Conservation (phyloP, 139 green algal genomes). For the Choricystis sp. region DNA sequence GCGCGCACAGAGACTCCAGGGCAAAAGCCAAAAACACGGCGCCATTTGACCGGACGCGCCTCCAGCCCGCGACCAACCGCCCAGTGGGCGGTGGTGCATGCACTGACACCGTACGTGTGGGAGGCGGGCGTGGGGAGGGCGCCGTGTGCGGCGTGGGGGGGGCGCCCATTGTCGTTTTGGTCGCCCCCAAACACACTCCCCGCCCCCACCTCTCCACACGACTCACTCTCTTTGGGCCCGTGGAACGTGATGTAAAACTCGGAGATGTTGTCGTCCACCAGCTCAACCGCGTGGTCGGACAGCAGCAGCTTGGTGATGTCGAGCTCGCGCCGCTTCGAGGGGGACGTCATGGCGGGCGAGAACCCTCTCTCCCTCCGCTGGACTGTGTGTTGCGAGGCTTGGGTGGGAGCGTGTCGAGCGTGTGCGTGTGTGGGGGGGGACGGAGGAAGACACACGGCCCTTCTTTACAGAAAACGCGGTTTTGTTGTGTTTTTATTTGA, state of each 20-base stretch:
- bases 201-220: neutral
- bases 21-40: neutral
- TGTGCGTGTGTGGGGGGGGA: neutral
- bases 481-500: no score
- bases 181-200: neutral
- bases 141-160: no score
- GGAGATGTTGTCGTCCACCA: slow-evolving; percentile 84
- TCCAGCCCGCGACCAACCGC: neutral
- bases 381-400: neutral
- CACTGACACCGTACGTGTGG: no score
- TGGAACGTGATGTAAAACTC: slow-evolving; percentile 87
- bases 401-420: neutral
- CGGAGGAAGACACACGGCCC: neutral
- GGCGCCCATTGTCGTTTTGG: no score
- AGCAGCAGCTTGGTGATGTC: slow-evolving; percentile 93
- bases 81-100: neutral
- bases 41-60: neutral
- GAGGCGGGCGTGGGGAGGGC: no score
- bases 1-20: neutral
- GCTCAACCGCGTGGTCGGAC: slow-evolving; percentile 92
- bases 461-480: no score
- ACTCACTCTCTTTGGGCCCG: slow-evolving; percentile 69
- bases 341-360: slow-evolving; percentile 1
- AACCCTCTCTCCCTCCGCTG: no score
- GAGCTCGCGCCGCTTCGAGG: slow-evolving; percentile 55